Base-by-base conservation (phyloP, 192 early-diverging fungal genomes). In the Coemansia sp. region DNA sequence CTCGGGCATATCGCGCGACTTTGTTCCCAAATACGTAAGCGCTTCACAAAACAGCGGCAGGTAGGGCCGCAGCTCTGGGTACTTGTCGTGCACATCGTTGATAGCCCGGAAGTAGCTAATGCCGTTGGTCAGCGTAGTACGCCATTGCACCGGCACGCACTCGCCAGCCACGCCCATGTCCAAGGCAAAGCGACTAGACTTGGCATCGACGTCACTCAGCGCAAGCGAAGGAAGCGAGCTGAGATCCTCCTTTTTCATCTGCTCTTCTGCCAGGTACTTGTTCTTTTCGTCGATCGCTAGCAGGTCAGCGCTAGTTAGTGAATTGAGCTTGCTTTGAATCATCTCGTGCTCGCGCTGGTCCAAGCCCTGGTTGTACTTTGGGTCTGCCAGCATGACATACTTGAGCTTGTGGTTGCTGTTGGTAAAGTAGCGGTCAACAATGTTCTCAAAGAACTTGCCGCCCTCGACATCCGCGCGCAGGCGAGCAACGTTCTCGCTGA, bases 41-140 rank as follows among this genome's bases (percentile, higher is more conserved):
- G 83, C 65, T 51, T 80, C 86, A 60, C 81, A 78, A 65, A 92
- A 93, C 64, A 94, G 68, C 13, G 89, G 87, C 34, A 91, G 51
- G 58, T 88, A 93, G 26, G 83, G 66, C 58, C 82, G 79, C 43
- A 90, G 70, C 19, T 90, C 81, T 3, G 80, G 64, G 17, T 87
- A 77, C 43, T 93, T 56, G 55, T 75, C 77, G 26, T 70, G 72
- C 29, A 88, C 74, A 26, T 81, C 76, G 56, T 86, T 87, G 50
- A 86, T 87, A 0, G 84, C 73, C n/a, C 81, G 79, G 39, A 93
- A 76, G 67, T 97, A 97, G 27, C 92, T 92, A 46, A 97, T 85
- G 19, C 90, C 93, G 55, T 97, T 97, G 30, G 95, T 97, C 3
- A 83, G 57, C 0, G 92, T 86, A 5, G 81, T 76, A 43, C 91